Evolutionary conservation across 257 asterid species (phyloP), one percentile per base, ranked within the genome.

Genomic region (Thymus mandschuricus): DNA sequence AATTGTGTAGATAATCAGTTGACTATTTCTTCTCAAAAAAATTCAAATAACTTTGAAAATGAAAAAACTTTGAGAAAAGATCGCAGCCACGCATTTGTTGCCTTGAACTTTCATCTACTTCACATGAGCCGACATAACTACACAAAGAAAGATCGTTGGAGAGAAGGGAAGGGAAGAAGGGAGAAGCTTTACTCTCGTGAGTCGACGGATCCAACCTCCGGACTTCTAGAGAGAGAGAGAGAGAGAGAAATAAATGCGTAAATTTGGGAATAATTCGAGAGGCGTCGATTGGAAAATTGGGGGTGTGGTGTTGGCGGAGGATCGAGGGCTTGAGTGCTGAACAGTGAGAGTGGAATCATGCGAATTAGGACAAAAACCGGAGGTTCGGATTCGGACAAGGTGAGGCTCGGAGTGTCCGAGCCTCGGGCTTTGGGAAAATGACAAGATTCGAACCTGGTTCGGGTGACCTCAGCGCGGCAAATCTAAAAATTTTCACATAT

Each of bases 391-490:
- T 38, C 41, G 7, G 4, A 35, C 40, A 52, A 21, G 35, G 12
- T 74, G 76, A 68, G 82, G 78, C 45, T 77, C 76, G 84, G 84
- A 54, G 1, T 28, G 0, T 10, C 71, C 85, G 78, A 82, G 79
- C 87, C 92, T 88, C 38, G 86, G 76, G 75, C 71, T 43, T 45
- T 6, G 86, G 10, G 80, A 81, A 27, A 64, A 72, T 41, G 94
- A 86, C 97, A 85, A 86, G 76, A 71, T 85, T 78, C 90, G 84
- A 85, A 79, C 83, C 91, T 77, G 84, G 44, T 76, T 74, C 78
- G 84, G 80, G 61, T 62, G 76, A 74, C 75, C 78, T 66, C 38
- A 82, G 93, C 92, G 92, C 95, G 96, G 89, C 86, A 84, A 85
- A 80, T 74, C 81, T 72, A n/a, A 78, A 44, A 77, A 38, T 38